These are phyloP conservation scores for Aureobasidium zeae DNA, from an alignment of 2,329 filamentous ascomycete species.

Conservation along the genomic window DNA sequence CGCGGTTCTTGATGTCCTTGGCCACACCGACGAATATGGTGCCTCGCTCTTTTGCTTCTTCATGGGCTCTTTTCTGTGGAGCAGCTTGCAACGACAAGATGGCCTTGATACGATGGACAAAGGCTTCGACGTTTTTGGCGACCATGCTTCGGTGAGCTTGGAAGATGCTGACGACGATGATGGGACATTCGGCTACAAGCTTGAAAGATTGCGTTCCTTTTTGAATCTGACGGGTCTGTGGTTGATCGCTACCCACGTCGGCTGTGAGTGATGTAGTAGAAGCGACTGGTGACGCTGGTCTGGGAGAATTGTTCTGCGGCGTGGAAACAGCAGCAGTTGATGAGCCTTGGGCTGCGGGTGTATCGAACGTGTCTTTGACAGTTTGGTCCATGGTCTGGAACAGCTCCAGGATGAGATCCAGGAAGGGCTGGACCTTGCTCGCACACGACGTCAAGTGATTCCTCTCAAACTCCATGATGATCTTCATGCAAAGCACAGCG, in stretches of 20 bases:
- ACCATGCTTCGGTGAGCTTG: conserved; percentile 81
- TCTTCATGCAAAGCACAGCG: conserved; percentile 96
- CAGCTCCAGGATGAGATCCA: conserved; percentile 87
- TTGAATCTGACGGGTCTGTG: conserved; percentile 68
- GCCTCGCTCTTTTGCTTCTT: conserved; percentile 67
- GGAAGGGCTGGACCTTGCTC: conserved; percentile 79
- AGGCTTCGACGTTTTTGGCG: conserved; percentile 74
- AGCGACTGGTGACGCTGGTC: conserved; percentile 80
- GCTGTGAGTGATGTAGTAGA: conserved; percentile 49
- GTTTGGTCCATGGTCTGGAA: conserved; percentile 92
- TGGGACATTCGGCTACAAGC: conserved; percentile 92
- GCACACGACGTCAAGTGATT: conserved; percentile 71
- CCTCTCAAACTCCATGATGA: conserved; percentile 90
- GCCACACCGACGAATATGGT: conserved; percentile 89
- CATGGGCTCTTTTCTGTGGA: conserved; percentile 85
- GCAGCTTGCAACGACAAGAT: conserved; percentile 83
- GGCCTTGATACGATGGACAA: conserved; percentile 87
- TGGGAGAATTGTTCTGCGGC: conserved; percentile 68
- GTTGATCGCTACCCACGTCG: conserved; percentile 75
- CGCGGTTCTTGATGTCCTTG: conserved; percentile 83
- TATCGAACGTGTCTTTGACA: conserved; percentile 91
- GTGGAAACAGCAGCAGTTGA: conserved; percentile 56
- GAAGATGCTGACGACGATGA: conserved; percentile 97
- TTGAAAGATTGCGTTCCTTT: conserved; percentile 99
- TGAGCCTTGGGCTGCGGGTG: conserved; percentile 42